These are phyloP conservation scores for Trifolium subterraneum DNA, from an alignment of 306 rosid species.

Conservation along the genomic window DNA sequence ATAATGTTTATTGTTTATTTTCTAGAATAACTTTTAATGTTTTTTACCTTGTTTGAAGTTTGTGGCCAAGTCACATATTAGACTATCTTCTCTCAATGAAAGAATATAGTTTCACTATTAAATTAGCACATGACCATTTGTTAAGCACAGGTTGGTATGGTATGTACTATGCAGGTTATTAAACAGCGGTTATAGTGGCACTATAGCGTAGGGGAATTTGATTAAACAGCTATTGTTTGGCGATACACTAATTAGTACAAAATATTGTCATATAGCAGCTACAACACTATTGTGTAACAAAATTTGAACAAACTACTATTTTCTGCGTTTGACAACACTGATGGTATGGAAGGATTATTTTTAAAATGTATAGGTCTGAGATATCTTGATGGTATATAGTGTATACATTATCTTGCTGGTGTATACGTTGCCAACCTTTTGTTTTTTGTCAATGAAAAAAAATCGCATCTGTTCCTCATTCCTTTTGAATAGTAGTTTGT, in stretches of 20 bases:
- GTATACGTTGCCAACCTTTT: not conserved
- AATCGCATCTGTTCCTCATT: constrained; percentile 13
- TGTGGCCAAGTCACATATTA: not conserved
- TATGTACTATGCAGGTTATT: not conserved
- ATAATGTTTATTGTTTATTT: not conserved
- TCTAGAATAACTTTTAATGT: not conserved
- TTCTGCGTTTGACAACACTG: not conserved
- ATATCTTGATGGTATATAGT: constrained; percentile 8
- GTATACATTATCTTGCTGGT: constrained; percentile 5
- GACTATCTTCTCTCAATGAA: not conserved
- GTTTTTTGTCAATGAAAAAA: not conserved
- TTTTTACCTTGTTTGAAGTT: constrained; percentile 4
- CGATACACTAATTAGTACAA: not conserved
- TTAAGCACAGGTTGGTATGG: not conserved
- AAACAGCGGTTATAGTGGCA: not conserved
- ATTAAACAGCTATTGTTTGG: not conserved
- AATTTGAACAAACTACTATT: not conserved
- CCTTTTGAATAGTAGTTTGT: not conserved
- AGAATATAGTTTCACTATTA: constrained; percentile 6
- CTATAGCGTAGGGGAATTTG: not conserved
- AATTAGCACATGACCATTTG: constrained; percentile 1
- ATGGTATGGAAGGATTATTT: constrained; percentile 5
- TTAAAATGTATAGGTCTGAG: constrained; percentile 20
- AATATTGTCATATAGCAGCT: not conserved
- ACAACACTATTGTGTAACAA: not conserved